Conservation (phyloP, 2,329 filamentous ascomycete species). For the Mollisia scopiformis region DNA sequence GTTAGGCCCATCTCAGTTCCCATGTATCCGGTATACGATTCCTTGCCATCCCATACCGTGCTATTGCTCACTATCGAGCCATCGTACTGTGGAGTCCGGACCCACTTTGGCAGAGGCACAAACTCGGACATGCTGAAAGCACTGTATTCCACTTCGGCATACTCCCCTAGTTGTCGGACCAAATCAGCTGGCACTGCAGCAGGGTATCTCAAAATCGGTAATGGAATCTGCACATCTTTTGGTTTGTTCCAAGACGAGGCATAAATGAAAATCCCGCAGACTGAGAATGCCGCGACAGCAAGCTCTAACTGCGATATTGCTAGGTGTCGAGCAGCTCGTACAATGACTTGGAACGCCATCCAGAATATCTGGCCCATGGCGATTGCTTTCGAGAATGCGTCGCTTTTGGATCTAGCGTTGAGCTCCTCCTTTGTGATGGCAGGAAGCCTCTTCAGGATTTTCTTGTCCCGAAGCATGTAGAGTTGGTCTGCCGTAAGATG, state of each 20-base stretch:
- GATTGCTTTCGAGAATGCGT: conserved; percentile 11
- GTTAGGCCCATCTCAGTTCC: neutral
- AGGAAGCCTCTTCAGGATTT: neutral
- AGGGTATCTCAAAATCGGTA: neutral
- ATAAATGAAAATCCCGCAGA: conserved; percentile 14
- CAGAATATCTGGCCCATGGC: conserved; percentile 19
- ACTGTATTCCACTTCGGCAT: no score
- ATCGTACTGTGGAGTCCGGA: no score
- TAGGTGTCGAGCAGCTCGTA: neutral
- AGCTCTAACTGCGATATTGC: conserved; percentile 22
- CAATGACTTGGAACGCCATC: conserved; percentile 10
- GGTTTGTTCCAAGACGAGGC: conserved; percentile 15
- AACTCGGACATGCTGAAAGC: no score
- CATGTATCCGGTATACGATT: neutral
- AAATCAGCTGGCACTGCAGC: neutral
- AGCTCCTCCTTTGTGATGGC: conserved; percentile 52
- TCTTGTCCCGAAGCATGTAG: neutral
- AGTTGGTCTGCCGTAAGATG: neutral
- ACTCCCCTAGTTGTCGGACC: neutral
- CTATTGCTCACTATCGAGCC: no score
- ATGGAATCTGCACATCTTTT: conserved; percentile 8
- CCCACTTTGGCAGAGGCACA: no score
- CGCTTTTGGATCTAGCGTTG: conserved; percentile 44
- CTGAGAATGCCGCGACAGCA: conserved; percentile 13
- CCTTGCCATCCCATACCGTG: no score